A percentile compares a stretch with the other conserved stretches of the same genome.
Evolutionary conservation across 768 basidiomycete species (phyloP).

Genomic region (Termitomyces titanicus): DNA sequence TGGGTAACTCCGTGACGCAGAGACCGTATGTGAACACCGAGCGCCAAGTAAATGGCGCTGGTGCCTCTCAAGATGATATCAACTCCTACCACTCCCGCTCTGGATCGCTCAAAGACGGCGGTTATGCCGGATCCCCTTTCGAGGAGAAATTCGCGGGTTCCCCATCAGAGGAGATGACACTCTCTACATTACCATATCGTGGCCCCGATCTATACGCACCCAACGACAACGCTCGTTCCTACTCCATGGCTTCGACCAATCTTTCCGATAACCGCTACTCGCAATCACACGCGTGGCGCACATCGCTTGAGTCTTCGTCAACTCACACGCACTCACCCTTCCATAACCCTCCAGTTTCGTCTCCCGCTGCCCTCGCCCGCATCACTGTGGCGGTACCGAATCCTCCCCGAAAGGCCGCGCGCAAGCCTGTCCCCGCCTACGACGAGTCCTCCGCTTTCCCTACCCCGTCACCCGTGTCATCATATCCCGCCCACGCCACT

Average conservation of each 20-base stretch:
- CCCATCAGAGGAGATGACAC: constrained; percentile 10
- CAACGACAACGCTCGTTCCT: background rate
- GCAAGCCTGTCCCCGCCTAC: constrained; percentile 21
- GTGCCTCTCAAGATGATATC: constrained; percentile 8
- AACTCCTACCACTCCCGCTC: constrained; percentile 9
- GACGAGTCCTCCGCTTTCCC: background rate
- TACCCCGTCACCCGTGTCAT: constrained; percentile 1
- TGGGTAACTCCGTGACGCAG: constrained; percentile 3
- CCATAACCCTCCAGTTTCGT: background rate
- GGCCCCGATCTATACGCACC: background rate
- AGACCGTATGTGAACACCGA: background rate
- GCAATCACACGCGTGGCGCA: constrained; percentile 1
- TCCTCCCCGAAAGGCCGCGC: constrained; percentile 9
- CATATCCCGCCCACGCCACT: background rate
- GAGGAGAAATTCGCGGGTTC: constrained; percentile 15
- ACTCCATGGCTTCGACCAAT: background rate
- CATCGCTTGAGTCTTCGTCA: constrained; percentile 8
- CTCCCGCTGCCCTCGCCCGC: background rate
- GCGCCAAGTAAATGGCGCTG: constrained; percentile 1
- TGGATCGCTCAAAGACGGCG: constrained; percentile 5
- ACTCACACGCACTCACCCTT: constrained; percentile 4
- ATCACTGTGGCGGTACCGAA: background rate
- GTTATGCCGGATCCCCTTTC: constrained; percentile 8
- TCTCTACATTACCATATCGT: constrained; percentile 6
- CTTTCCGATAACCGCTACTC: background rate